Base-by-base conservation (phyloP, 2,329 filamentous ascomycete species). In the Cryphonectria nitschkei region DNA sequence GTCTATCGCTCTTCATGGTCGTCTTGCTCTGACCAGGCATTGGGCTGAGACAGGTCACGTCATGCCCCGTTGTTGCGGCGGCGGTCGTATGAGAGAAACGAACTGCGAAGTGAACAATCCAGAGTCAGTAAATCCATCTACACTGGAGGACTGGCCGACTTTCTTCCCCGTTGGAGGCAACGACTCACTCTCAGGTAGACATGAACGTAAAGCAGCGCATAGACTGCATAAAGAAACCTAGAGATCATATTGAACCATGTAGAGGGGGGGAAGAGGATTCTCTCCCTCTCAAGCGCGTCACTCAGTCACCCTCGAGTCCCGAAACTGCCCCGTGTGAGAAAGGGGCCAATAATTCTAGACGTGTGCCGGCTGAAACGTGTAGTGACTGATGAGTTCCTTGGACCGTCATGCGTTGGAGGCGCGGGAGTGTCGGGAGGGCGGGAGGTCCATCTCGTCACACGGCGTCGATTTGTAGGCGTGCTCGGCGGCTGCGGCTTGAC, bases 141-240 rank as follows among this genome's bases (percentile, higher is more conserved):
- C n/a, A 19, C 4, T 2, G 19, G 46, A 22, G 46, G 19, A n/a
- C 26, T 50, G 2, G 19, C 7, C 19, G 46, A 26, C 26, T 26
- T 50, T 6, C n/a, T 2, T 46, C 46, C 2, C 19, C 0, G 13
- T 22, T 11, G 22, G 2, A 1, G 13, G 7, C 19, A n/a, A 19
- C 19, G 39, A 41, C 65, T 37, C 29, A 67, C 68, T 54, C 68
- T 68, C 46, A 72, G 34, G 56, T 72, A 71, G 13, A 72, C 43
- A 39, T 68, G 65, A 61, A 72, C 71, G n/a, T 70, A 70, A 26
- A 70, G 58, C 65, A 70, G 52, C 41, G 68, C 68, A 52, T 63
- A 61, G 7, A 72, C 63, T 41, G 70, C 72, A 62, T 66, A 68
- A 19, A 73, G 43, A n/a, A 64, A 39, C 34, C 68, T 63, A 14